A percentile compares a stretch with the other conserved stretches of the same genome.
These are phyloP conservation scores for Gossypium bickii DNA, from an alignment of 345 rosid genomes.

Conservation along the genomic window DNA sequence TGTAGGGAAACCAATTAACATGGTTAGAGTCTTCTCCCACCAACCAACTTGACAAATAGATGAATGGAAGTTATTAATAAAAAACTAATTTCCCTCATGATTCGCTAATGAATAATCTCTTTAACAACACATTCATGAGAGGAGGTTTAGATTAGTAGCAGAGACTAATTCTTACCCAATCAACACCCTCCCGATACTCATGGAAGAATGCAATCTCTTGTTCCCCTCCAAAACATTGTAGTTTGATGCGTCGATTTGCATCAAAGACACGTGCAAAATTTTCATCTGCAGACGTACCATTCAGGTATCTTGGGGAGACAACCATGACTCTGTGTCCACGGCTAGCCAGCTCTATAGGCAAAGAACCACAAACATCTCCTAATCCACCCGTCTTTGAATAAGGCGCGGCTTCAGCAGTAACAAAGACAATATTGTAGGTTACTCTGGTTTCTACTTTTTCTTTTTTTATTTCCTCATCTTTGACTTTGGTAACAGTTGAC, in stretches of 20 bases:
- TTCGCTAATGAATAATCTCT: not conserved
- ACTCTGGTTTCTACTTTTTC: constrained; percentile 30
- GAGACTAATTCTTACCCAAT: constrained; percentile 58
- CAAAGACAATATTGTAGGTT: constrained; percentile 56
- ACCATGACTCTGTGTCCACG: constrained; percentile 97
- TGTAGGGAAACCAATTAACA: constrained; percentile 4
- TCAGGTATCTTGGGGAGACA: constrained; percentile 72
- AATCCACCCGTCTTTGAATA: constrained; percentile 95
- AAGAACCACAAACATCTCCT: constrained; percentile 96
- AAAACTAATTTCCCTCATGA: not conserved
- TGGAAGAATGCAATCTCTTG: constrained; percentile 87
- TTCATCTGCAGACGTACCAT: constrained; percentile 51
- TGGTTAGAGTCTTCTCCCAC: not conserved
- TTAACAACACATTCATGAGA: not conserved
- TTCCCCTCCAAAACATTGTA: constrained; percentile 69
- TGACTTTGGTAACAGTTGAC: constrained; percentile 21
- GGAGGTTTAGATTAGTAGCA: not conserved
- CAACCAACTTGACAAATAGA: constrained; percentile 1
- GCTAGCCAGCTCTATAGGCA: constrained; percentile 73
- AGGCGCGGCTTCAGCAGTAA: constrained; percentile 90
- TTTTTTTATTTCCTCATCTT: constrained; percentile 29
- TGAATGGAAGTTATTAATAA: not conserved
- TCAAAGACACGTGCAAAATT: constrained; percentile 47
- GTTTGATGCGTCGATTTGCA: constrained; percentile 37
- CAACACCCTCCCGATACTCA: constrained; percentile 84